Percentiles rank a stretch among this genome's conserved stretches.
Evolutionary conservation across 768 basidiomycete species (phyloP).

Genomic region (Rhodotorula paludigena): DNA sequence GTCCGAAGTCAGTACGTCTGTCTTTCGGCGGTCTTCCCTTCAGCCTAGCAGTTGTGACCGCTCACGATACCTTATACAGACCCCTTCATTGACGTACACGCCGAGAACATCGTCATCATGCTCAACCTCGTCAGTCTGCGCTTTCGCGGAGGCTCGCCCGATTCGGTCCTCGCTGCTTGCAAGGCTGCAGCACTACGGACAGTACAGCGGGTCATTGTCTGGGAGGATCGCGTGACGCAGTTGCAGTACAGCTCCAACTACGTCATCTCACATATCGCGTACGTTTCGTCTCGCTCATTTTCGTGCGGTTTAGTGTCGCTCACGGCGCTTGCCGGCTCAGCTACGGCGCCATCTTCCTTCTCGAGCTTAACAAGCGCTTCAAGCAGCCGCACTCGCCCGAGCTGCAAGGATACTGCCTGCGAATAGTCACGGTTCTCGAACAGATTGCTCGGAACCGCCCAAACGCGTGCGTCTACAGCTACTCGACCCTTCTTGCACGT

Average conservation of each 20-base stretch:
- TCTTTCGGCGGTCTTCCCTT: too few relatives aligned
- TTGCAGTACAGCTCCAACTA: neutral
- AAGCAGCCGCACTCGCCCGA: neutral
- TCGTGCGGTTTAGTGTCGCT: too few relatives aligned
- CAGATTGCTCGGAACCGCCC: neutral
- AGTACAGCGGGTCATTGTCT: neutral
- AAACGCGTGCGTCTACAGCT: neutral
- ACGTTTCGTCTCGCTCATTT: too few relatives aligned
- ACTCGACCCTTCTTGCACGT: too few relatives aligned
- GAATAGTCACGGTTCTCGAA: neutral
- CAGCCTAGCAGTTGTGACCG: too few relatives aligned
- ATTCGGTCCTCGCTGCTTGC: neutral
- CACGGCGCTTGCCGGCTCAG: neutral
- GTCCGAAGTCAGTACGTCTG: slow-evolving; percentile 9
- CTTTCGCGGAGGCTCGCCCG: neutral
- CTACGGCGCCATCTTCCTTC: slow-evolving; percentile 6
- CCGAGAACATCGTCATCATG: slow-evolving; percentile 2
- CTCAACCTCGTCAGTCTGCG: slow-evolving; percentile 3
- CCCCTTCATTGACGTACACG: neutral
- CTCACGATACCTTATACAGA: neutral
- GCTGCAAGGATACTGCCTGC: neutral
- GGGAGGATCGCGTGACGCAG: slow-evolving; percentile 4
- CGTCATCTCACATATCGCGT: slow-evolving; percentile 9
- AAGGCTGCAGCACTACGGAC: neutral
- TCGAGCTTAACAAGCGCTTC: neutral